Conservation (phyloP, 768 basidiomycete genomes). For the Termitomyces sp. region DNA sequence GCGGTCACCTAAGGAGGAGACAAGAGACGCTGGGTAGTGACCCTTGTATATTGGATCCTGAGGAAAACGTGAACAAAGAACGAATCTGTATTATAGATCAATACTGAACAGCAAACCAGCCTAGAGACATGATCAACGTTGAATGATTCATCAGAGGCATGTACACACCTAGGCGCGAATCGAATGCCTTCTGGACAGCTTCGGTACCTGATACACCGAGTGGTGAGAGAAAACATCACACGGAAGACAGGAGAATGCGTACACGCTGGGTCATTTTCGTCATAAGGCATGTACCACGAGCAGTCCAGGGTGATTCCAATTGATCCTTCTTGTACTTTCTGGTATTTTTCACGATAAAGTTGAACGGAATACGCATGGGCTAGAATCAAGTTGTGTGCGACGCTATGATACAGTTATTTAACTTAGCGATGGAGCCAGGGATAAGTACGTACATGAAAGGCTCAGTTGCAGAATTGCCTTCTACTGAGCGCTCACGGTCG, state of each 20-base stretch:
- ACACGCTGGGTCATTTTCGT: slow-evolving; percentile 60
- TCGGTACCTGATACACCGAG: slow-evolving; percentile 43
- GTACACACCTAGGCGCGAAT: slow-evolving; percentile 50
- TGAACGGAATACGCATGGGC: slow-evolving; percentile 65
- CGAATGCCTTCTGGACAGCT: slow-evolving; percentile 59
- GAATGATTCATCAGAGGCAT: neutral
- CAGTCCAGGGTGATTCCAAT: slow-evolving; percentile 75
- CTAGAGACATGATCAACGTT: slow-evolving; percentile 15
- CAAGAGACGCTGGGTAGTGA: slow-evolving; percentile 50
- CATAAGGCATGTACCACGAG: slow-evolving; percentile 59
- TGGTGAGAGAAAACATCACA: neutral
- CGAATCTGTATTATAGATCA: neutral
- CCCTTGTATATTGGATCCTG: slow-evolving; percentile 70
- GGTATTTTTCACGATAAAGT: slow-evolving; percentile 56
- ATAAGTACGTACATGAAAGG: slow-evolving; percentile 50
- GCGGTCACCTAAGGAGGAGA: slow-evolving; percentile 41
- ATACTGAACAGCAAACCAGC: slow-evolving; percentile 37
- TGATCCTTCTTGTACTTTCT: slow-evolving; percentile 45
- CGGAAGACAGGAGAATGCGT: slow-evolving; percentile 5
- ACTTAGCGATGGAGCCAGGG: neutral
- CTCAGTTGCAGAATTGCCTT: slow-evolving; percentile 57
- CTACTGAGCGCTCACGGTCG: slow-evolving; percentile 45
- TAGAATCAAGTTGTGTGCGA: slow-evolving; percentile 62
- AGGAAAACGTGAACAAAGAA: slow-evolving; percentile 8
- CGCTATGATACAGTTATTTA: slow-evolving; percentile 28